These are phyloP conservation scores for Chaetomiaceae sp. DNA, from an alignment of 2,329 filamentous ascomycete species.

Conservation along the genomic window DNA sequence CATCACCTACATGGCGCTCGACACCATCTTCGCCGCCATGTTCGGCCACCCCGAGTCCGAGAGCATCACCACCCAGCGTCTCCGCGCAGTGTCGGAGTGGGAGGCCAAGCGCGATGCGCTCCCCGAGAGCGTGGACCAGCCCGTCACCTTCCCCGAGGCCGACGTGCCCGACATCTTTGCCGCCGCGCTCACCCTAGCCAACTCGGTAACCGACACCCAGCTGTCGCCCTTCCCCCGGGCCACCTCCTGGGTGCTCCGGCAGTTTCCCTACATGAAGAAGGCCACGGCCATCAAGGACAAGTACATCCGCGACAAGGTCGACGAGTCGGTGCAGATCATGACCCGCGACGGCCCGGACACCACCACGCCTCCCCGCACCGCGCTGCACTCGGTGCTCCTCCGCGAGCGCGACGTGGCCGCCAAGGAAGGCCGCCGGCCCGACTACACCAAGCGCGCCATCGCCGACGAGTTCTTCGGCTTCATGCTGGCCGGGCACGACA, in stretches of 20 bases:
- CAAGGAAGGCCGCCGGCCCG: conserved; percentile 28
- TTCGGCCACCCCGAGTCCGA: conserved; percentile 30
- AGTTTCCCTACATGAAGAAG: conserved; percentile 29
- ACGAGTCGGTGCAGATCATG: conserved; percentile 26
- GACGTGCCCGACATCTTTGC: conserved; percentile 25
- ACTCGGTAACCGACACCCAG: conserved; percentile 30
- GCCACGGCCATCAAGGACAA: conserved; percentile 31
- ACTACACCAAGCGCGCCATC: conserved; percentile 25
- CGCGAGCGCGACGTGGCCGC: conserved; percentile 31
- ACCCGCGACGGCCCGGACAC: conserved; percentile 12
- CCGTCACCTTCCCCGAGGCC: conserved; percentile 27
- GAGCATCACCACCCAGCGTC: conserved; percentile 22
- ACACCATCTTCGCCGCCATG: conserved; percentile 31
- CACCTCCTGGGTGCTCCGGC: conserved; percentile 30
- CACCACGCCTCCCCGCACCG: conserved; percentile 29
- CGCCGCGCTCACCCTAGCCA: conserved; percentile 29
- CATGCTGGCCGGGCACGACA: conserved; percentile 34
- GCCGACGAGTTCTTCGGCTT: conserved; percentile 32
- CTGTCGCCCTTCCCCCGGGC: conserved; percentile 29
- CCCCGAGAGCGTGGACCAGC: conserved; percentile 17
- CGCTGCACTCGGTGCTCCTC: conserved; percentile 33
- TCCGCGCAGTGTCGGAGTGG: background rate
- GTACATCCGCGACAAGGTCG: conserved; percentile 28
- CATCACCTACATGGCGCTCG: conserved; percentile 32
- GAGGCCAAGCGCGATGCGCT: background rate